These are phyloP conservation scores for Alnus rubra DNA, from an alignment of 306 rosid species.

Conservation along the genomic window DNA sequence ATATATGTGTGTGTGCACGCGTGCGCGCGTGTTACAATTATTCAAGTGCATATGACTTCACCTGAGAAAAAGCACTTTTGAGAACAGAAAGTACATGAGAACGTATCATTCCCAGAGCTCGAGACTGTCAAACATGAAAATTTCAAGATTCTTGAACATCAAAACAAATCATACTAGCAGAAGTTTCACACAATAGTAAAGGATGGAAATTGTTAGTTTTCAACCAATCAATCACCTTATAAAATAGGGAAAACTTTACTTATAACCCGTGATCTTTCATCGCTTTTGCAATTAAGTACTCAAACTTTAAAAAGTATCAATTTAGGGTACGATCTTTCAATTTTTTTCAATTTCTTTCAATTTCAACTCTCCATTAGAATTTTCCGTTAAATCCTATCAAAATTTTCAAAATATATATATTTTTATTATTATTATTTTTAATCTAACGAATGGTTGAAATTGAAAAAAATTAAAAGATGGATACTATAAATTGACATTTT, in stretches of 20 bases:
- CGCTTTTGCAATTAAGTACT: too few species aligned
- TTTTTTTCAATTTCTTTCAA: too few species aligned
- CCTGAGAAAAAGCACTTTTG: conserved; percentile 96
- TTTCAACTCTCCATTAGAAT: too few species aligned
- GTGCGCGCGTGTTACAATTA: conserved; percentile 5
- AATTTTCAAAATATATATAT: too few species aligned
- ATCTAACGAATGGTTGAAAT: too few species aligned
- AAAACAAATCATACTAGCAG: conserved; percentile 18
- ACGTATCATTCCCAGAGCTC: conserved; percentile 96
- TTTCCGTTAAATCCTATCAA: too few species aligned
- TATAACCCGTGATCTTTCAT: too few species aligned
- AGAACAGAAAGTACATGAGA: conserved; percentile 82
- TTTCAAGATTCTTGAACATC: conserved; percentile 26
- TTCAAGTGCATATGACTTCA: conserved; percentile 42
- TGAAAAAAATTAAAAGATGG: too few species aligned
- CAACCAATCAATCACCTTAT: conserved; percentile 16
- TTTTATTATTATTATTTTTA: too few species aligned
- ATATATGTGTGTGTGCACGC: conserved; percentile 8
- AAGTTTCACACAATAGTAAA: conserved; percentile 15
- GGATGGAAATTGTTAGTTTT: conserved; percentile 2
- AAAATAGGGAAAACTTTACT: not conserved
- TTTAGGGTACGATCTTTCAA: too few species aligned
- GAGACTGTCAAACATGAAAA: conserved; percentile 66
- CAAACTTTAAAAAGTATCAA: too few species aligned
- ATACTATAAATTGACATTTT: too few species aligned